A percentile compares a stretch with the other conserved stretches of the same genome.
These are phyloP conservation scores for Adansonia grandidieri DNA, from an alignment of 441 rosid species.

Conservation along the genomic window DNA sequence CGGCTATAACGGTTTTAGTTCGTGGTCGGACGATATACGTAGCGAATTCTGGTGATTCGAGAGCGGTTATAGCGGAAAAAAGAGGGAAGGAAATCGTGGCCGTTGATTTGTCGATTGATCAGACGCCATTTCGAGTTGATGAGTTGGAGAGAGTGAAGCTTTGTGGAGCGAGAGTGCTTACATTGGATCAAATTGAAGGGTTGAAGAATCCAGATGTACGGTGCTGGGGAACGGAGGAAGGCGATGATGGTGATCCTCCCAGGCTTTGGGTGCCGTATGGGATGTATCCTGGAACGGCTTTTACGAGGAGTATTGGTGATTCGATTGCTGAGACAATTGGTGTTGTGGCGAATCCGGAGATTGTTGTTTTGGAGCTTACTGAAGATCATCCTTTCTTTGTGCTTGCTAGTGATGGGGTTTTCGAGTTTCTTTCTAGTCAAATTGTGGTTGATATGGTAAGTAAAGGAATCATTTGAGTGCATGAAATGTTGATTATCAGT, in stretches of 20 bases:
- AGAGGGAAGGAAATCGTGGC: constrained; percentile 80
- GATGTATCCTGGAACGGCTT: constrained; percentile 99
- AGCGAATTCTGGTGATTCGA: constrained; percentile 92
- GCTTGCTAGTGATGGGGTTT: constrained; percentile 99
- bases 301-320: constrained; percentile 97
- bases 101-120: constrained; percentile 89
- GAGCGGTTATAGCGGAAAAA: constrained; percentile 89
- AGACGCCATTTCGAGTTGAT: constrained; percentile 88
- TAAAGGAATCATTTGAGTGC: constrained; percentile 40
- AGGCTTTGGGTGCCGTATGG: constrained; percentile 95
- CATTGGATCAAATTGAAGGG: constrained; percentile 99
- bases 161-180: constrained; percentile 94
- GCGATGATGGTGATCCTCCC: constrained; percentile 98
- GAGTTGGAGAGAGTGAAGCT: constrained; percentile 89
- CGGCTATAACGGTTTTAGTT: constrained; percentile 91
- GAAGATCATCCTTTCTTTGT: constrained; percentile 88
- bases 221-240: constrained; percentile 98
- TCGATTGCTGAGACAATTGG: constrained; percentile 96
- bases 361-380: constrained; percentile 84
- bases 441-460: constrained; percentile 97
- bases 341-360: constrained; percentile 97
- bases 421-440: constrained; percentile 97
- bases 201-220: constrained; percentile 90
- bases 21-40: constrained; percentile 83
- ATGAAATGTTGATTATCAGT: not conserved